Base-by-base conservation (phyloP, 495 filamentous ascomycete species). In the Tuber melanosporum region DNA sequence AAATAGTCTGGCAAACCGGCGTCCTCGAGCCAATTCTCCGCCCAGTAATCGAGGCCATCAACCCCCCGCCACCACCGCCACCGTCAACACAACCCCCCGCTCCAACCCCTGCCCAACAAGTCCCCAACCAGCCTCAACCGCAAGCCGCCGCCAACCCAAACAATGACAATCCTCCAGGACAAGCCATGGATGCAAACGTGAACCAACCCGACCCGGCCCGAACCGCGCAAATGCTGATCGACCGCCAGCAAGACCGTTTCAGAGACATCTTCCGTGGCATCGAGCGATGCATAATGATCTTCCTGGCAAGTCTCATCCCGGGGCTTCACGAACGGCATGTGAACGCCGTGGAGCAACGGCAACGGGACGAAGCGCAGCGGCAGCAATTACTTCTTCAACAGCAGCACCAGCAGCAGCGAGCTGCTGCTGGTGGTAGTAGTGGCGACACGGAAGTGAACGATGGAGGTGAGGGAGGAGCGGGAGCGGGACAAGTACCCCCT, bases 1-100 rank as follows among this genome's bases (percentile, higher is more conserved):
- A 52, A 45, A n/a, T 49, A 81, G 79, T 83, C 47, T 83, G 82
- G 82, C 79, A 83, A 77, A 83, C 82, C 14, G 82, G 82, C 20
- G 70, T 83, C 42, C 74, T 83, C 44, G 77, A 83, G 32, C 78
- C 80, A 32, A 74, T 82, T 41, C 49, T 78, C 71, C 80, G 80
- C 41, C 80, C 80, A 42, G 47, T 82, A n/a, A 52, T 72, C 52
- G 80, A 82, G 10, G 77, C 77, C 42, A 76, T 82, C 36, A 79
- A 82, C 39, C 80, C 80, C 14, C 80, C 79, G 47, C 76, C 74
- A 36, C 76, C 74, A 36, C 70, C 36, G 26, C 71, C 44, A 26
- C 62, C 71, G 46, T 22, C 46, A 44, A 41, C 41, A 71, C 78
- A 14, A 45, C 74, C 7, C 66, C 73, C 42, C 57, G 42, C 41